These are phyloP conservation scores for Leccinum arenicola DNA, from an alignment of 768 basidiomycete species.

Conservation along the genomic window DNA sequence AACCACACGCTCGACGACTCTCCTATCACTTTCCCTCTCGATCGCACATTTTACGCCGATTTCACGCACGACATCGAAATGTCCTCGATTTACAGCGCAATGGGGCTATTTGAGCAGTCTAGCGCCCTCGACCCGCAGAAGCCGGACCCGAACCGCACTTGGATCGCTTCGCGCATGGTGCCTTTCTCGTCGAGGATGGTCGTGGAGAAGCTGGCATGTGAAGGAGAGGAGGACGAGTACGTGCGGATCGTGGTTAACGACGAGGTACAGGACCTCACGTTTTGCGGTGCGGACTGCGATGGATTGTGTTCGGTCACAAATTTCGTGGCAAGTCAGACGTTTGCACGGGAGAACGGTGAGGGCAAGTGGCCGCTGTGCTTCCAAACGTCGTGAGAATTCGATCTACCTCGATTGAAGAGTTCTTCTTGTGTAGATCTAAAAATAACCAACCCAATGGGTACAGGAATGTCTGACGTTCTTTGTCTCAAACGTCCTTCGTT, in stretches of 20 bases:
- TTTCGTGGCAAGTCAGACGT: background rate
- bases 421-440: background rate
- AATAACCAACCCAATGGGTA: background rate
- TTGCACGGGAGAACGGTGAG: background rate
- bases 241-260: constrained; percentile 31
- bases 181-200: constrained; percentile 74
- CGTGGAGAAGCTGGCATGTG: constrained; percentile 57
- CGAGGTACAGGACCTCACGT: background rate
- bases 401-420: too few relatives aligned
- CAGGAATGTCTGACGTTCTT: background rate
- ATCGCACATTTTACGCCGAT: constrained; percentile 67
- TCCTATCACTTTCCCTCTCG: constrained; percentile 68
- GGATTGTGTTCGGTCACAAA: background rate
- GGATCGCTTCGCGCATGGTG: constrained; percentile 55
- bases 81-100: constrained; percentile 64
- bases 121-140: constrained; percentile 9
- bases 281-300: background rate
- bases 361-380: background rate
- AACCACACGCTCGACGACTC: constrained; percentile 69
- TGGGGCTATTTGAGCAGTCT: constrained; percentile 50
- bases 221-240: constrained; percentile 34
- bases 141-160: constrained; percentile 35
- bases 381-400: background rate
- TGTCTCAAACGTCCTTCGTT: background rate
- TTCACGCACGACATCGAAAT: constrained; percentile 86